Evolutionary conservation across 805 yeast genomes (phyloP), one percentile per base, ranked within the genome.

Genomic region (Monosporozyma siamensis): DNA sequence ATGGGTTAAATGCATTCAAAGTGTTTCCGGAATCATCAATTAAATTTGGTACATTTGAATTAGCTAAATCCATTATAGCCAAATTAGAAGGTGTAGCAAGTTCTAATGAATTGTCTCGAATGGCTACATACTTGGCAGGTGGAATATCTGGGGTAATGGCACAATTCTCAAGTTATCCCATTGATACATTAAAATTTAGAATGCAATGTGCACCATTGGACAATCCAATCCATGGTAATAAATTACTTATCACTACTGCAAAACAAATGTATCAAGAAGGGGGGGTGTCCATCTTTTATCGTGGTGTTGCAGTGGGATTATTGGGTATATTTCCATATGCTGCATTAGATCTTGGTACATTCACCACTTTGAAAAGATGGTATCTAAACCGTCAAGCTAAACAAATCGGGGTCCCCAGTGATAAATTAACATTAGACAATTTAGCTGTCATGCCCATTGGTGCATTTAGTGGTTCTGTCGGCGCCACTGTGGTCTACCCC

Each of bases 311-410:
- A 41, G 94, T 87, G 21, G 98, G 98, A n/a, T 77, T 89, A 4
- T 75, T 89, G 45, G 98, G 98, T 38, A 90, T 92, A 51, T 92
- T 92, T 67, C 98, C 98, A 0, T 92, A 89, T 59, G 97, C 97
- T 1, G 98, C 98, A 0, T 68, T 92, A 24, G 98, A 92, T 62
- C 68, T 92, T 41, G 98, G 98, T 29, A 88, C 97, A 0, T 92
- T 92, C 60, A 72, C 90, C 8, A 81, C 89, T 1, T 73, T 92
- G 51, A 90, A 90, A 60, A 76, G 78, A 50, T 81, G 85, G 72
- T 81, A 83, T 52, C 71, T 81, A 15, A 65, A 71, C 38, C 70
- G 77, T 47, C 79, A 81, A 58, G 85, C 95, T 8, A 66, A 59
- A 34, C 61, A 61, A 43, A 64, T 63, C 17, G 70, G 73, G 6